These are phyloP conservation scores for Escovopsis sp. DNA, from an alignment of 2,329 filamentous ascomycete genomes.

Conservation along the genomic window DNA sequence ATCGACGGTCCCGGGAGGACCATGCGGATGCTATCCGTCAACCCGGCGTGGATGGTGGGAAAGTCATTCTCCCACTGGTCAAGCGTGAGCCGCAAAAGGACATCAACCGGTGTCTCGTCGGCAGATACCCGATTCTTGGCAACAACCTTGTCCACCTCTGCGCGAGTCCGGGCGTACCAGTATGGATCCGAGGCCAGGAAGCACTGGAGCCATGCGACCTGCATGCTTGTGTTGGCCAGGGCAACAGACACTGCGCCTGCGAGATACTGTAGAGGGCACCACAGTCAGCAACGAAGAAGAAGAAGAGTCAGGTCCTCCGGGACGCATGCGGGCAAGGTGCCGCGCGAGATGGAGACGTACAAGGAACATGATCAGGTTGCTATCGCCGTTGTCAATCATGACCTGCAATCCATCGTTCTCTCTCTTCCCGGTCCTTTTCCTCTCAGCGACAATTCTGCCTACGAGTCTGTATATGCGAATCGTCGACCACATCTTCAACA, in stretches of 20 bases:
- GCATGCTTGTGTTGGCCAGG: conserved; percentile 42
- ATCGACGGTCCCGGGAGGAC: conserved; percentile 32
- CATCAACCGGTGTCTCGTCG: conserved; percentile 17
- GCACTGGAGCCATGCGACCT: conserved; percentile 36
- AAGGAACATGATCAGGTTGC: conserved; percentile 25
- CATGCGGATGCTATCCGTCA: conserved; percentile 39
- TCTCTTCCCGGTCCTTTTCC: conserved; percentile 25
- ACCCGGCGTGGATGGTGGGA: conserved; percentile 33
- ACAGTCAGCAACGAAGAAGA: not conserved
- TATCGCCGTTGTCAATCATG: conserved; percentile 36
- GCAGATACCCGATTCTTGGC: conserved; percentile 23
- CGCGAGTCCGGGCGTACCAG: conserved; percentile 30
- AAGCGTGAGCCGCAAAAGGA: conserved; percentile 29
- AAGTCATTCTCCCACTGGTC: conserved; percentile 43
- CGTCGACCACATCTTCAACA: conserved; percentile 30
- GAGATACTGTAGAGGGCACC: conserved; percentile 25
- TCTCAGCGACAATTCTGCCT: conserved; percentile 29
- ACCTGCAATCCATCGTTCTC: conserved; percentile 37
- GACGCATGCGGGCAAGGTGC: no score
- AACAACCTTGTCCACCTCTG: conserved; percentile 32
- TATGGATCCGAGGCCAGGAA: conserved; percentile 31
- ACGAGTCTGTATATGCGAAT: conserved; percentile 33
- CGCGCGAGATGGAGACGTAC: conserved; percentile 13
- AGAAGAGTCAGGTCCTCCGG: not conserved
- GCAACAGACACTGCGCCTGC: conserved; percentile 41